phyloP scores from a whole-genome alignment of 73 alveolate species.

The Paramecium sonneborni region DNA sequence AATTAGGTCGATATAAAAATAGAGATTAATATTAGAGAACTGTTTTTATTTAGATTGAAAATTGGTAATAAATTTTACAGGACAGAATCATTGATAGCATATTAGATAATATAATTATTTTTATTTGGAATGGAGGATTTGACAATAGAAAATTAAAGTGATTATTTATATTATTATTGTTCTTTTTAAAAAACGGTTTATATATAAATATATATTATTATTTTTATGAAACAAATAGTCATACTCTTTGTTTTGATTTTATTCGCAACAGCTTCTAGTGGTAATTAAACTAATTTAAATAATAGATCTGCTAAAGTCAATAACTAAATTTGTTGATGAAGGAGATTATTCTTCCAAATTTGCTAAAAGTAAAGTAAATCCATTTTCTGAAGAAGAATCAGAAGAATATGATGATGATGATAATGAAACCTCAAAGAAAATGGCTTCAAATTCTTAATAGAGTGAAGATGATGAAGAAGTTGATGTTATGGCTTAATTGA shows the following conservation, averaged over 20 bases:
- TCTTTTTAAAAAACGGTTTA: slow-evolving; percentile 36
- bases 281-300: background rate
- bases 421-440: background rate
- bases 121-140: background rate
- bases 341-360: background rate
- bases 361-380: slow-evolving; percentile 27
- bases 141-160: background rate
- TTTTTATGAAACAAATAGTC: background rate
- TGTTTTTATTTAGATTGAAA: background rate
- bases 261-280: background rate
- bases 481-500: slow-evolving; percentile 50
- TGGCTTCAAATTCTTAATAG: background rate
- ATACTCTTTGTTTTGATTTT: slow-evolving; percentile 28
- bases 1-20: background rate
- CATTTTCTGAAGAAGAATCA: slow-evolving; percentile 35
- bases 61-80: background rate
- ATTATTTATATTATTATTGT: background rate
- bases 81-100: background rate
- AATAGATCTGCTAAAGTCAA: slow-evolving; percentile 15
- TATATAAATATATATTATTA: background rate
- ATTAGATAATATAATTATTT: background rate
- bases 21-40: slow-evolving; percentile 17
- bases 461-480: slow-evolving; percentile 6
- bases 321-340: slow-evolving; percentile 21
- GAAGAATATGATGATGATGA: background rate